Base-by-base conservation (phyloP, 192 early-diverging fungal genomes). In the Lobosporangium transversale region DNA sequence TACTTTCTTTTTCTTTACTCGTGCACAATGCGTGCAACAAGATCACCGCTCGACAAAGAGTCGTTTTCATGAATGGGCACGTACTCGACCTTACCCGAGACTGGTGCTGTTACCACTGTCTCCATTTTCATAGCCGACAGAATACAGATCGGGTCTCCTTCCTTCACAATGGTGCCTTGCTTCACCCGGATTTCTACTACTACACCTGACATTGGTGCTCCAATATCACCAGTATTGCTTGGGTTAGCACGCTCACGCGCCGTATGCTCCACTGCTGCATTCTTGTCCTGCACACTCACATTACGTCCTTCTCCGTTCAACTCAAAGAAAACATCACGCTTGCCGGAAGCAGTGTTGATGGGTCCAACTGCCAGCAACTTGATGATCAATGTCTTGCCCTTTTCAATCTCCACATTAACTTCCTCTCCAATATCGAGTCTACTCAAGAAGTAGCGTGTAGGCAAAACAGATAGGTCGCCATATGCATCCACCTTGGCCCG, bases 101-200 rank as follows among this genome's bases (percentile, higher is more conserved):
- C 85, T 7, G 95, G 85, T 11, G 94, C 88, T 20, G 92, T 86
- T 26, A 98, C 94, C 26, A 97, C 87, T 4, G 95, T 98, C 83
- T 98, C 96, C 93, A 95, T 95, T 85, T 95, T 98, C 97, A 98
- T 98, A n/a, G 97, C 97, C 59, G 90, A 93, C 36, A 98, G 83
- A 26, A 98, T 91, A 58, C 90, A 94, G 61, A 98, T 80, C 2
- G 97, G 92, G 62, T 96, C 93, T 17, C 97, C 97, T 17, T 88
- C 87, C 86, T 95, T 96, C 48, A 98, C 89, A 54, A 84, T 74
- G 31, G 87, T 82, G 58, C 95, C 97, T 45, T 87, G 66, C 61
- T 92, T 89, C 26, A 92, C 94, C 63, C 93, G 87, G 68, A 98
- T 85, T 78, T 98, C 97, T 20, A 98, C 89, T 1, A 98, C 94